These are phyloP conservation scores for Groenewaldozyma auringiensis DNA, from an alignment of 1,139 yeast species.

Conservation along the genomic window DNA sequence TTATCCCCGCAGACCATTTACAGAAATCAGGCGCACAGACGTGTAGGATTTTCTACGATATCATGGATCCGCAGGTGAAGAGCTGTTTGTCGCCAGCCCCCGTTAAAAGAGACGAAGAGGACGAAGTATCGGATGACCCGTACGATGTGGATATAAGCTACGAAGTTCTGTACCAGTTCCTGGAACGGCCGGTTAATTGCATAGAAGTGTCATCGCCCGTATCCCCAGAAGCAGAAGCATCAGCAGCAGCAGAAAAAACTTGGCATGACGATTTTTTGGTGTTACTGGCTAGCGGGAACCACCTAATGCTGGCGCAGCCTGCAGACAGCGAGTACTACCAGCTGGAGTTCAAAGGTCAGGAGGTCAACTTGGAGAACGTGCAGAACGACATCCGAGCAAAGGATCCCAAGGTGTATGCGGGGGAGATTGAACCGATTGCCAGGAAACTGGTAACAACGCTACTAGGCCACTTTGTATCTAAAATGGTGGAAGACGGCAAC, in stretches of 20 bases:
- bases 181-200: conserved; percentile 13
- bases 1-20: conserved; percentile 25
- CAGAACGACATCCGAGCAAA: conserved; percentile 9
- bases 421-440: conserved; percentile 6
- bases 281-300: conserved; percentile 22
- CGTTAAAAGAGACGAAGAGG: not conserved
- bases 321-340: conserved; percentile 18
- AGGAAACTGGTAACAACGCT: conserved; percentile 1
- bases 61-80: conserved; percentile 15
- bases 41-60: conserved; percentile 18
- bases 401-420: conserved; percentile 1
- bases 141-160: conserved; percentile 17
- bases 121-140: conserved; percentile 10
- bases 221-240: not conserved
- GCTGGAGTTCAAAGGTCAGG: conserved; percentile 17
- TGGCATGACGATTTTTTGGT: conserved; percentile 23
- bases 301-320: conserved; percentile 16
- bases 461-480: not conserved
- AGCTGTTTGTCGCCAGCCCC: conserved; percentile 11
- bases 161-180: conserved; percentile 15
- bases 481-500: not conserved
- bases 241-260: conserved; percentile 1
- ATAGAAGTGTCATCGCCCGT: conserved; percentile 8
- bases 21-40: conserved; percentile 12
- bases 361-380: conserved; percentile 19